Conservation (phyloP, 306 rosid genomes). For the Fragaria vesca region DNA sequence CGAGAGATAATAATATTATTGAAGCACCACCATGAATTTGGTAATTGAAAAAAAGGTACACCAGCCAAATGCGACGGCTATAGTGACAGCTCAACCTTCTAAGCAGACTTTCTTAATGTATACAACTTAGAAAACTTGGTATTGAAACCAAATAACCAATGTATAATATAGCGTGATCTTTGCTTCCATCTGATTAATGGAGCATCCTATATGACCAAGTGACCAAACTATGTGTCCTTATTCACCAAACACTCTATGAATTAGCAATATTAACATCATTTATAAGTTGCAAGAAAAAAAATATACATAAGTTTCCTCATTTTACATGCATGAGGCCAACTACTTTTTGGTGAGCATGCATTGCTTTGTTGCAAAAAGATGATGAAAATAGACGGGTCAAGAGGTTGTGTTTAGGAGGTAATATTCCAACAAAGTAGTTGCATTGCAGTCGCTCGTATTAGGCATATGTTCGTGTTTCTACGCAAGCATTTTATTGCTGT, state of each 20-base stretch:
- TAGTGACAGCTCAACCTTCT: conserved; percentile 60
- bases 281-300: background rate
- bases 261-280: background rate
- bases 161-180: background rate
- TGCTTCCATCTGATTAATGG: background rate
- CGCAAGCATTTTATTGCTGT: background rate
- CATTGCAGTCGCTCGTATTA: background rate
- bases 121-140: conserved; percentile 25
- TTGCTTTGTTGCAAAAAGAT: background rate
- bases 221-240: background rate
- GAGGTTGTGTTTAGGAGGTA: background rate
- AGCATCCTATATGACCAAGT: background rate
- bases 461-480: background rate
- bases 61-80: conserved; percentile 38
- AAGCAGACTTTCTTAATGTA: conserved; percentile 35
- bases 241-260: background rate
- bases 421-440: background rate
- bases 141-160: background rate
- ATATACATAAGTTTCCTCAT: background rate
- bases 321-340: background rate
- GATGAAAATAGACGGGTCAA: background rate
- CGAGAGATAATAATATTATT: background rate
- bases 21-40: background rate
- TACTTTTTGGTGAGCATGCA: background rate
- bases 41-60: conserved; percentile 32